Percentiles rank a stretch among this genome's conserved stretches.
Evolutionary conservation across 2,329 filamentous ascomycete species (phyloP).

Genomic region (Colletotrichum nymphaeae): DNA sequence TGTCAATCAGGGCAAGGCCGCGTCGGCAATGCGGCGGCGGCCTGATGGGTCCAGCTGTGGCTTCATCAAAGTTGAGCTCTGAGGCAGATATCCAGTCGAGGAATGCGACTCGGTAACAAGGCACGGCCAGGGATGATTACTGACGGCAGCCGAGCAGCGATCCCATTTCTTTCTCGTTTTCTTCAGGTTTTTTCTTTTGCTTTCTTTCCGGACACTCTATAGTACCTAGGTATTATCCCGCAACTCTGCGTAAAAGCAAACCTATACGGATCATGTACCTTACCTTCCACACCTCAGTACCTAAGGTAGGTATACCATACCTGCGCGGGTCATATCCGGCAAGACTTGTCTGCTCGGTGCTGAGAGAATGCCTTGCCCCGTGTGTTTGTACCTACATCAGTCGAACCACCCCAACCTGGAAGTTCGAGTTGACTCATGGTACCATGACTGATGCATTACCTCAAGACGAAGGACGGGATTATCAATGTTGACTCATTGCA

Average conservation of each 20-base stretch:
- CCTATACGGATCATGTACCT: too few species aligned
- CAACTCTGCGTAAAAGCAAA: neutral
- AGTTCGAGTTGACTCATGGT: neutral
- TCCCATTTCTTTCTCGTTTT: neutral
- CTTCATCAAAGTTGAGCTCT: too few species aligned
- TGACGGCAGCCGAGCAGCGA: neutral
- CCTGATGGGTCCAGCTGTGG: neutral
- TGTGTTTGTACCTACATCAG: neutral
- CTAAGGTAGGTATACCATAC: neutral
- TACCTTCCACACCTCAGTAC: too few species aligned
- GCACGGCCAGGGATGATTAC: conserved; percentile 21
- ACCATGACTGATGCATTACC: neutral
- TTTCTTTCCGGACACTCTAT: neutral
- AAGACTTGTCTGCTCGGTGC: neutral
- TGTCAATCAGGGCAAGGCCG: neutral
- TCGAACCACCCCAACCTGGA: neutral
- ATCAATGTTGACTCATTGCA: neutral
- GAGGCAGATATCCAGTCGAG: neutral
- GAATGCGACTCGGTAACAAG: neutral
- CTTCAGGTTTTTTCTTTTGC: neutral
- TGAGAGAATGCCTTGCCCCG: neutral
- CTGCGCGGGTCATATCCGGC: neutral
- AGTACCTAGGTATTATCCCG: neutral
- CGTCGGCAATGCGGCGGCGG: conserved; percentile 4
- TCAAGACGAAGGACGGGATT: neutral